A percentile compares a stretch with the other conserved stretches of the same genome.
These are phyloP conservation scores for Astragalus glycyphyllos DNA, from an alignment of 306 rosid species.

Conservation along the genomic window DNA sequence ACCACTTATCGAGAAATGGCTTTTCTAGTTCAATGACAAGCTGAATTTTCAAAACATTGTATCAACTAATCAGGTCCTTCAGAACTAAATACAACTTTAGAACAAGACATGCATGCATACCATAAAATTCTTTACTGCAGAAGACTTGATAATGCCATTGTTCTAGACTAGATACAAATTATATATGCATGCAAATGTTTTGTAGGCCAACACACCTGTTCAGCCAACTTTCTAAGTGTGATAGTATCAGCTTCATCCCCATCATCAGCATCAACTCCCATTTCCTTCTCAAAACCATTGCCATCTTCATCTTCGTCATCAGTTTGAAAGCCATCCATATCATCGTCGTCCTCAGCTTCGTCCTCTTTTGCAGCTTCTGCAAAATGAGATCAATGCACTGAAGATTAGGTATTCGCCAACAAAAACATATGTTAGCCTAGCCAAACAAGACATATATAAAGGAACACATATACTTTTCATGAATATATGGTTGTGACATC, in stretches of 20 bases:
- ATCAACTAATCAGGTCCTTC: no score
- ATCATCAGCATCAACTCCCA: slow-evolving; percentile 89
- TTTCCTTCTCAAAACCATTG: slow-evolving; percentile 85
- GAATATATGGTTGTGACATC: slow-evolving; percentile 1
- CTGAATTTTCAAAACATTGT: no score
- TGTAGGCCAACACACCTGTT: slow-evolving; percentile 62
- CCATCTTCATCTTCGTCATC: slow-evolving; percentile 89
- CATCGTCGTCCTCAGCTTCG: slow-evolving; percentile 90
- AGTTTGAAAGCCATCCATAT: slow-evolving; percentile 92
- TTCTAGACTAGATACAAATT: neutral
- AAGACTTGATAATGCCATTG: neutral
- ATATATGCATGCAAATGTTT: slow-evolving; percentile 10
- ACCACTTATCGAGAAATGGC: no score
- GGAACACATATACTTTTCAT: neutral
- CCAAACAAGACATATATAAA: neutral
- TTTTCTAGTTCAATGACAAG: no score
- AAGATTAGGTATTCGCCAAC: slow-evolving; percentile 26
- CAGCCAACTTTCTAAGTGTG: slow-evolving; percentile 83
- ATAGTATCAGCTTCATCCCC: slow-evolving; percentile 83
- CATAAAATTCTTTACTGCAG: neutral
- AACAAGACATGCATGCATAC: neutral
- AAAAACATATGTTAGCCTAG: neutral
- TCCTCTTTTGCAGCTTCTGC: slow-evolving; percentile 90
- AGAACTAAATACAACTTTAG: no score
- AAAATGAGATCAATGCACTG: slow-evolving; percentile 32